phyloP scores from a whole-genome alignment of 2,329 filamentous ascomycete species.

The Pseudogymnoascus sp. region DNA sequence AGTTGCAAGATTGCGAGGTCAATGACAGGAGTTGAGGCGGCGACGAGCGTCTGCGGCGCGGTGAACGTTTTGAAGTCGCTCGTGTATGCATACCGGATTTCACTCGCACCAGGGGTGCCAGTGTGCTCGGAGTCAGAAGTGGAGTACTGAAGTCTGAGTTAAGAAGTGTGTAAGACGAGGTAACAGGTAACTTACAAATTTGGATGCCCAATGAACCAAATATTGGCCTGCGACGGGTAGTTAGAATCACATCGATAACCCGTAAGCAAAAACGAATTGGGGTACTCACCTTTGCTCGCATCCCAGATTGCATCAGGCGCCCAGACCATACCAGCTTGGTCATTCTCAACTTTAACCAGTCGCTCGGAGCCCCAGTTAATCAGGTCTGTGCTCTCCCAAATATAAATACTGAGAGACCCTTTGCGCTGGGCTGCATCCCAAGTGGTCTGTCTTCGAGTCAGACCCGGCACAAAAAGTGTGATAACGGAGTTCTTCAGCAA shows the following conservation, averaged over 20 bases:
- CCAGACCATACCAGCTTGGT: conserved; percentile 52
- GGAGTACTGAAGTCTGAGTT: conserved; percentile 33
- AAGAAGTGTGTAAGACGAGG: not conserved
- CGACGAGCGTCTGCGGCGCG: conserved; percentile 43
- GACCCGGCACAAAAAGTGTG: not conserved
- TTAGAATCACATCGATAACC: not conserved
- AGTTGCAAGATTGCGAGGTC: conserved; percentile 50
- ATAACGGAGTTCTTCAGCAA: not conserved
- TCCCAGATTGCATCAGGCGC: conserved; percentile 51
- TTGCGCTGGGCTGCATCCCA: conserved; percentile 47
- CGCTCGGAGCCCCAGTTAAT: conserved; percentile 43
- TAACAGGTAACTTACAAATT: conserved; percentile 32
- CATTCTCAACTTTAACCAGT: conserved; percentile 43
- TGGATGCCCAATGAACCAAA: conserved; percentile 41
- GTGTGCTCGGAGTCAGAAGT: conserved; percentile 42
- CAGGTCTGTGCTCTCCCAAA: conserved; percentile 48
- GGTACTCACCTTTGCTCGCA: conserved; percentile 31
- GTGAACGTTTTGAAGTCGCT: conserved; percentile 48
- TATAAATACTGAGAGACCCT: conserved; percentile 45
- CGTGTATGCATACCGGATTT: conserved; percentile 49
- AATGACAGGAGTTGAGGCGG: conserved; percentile 42
- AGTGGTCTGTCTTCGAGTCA: conserved; percentile 33
- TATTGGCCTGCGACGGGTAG: conserved; percentile 32
- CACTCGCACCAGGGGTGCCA: conserved; percentile 36
- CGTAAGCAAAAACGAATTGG: conserved; percentile 11